Evolutionary conservation across 345 rosid genomes (phyloP), one percentile per base, ranked within the genome.

Genomic region (Bruguiera sexangula): DNA sequence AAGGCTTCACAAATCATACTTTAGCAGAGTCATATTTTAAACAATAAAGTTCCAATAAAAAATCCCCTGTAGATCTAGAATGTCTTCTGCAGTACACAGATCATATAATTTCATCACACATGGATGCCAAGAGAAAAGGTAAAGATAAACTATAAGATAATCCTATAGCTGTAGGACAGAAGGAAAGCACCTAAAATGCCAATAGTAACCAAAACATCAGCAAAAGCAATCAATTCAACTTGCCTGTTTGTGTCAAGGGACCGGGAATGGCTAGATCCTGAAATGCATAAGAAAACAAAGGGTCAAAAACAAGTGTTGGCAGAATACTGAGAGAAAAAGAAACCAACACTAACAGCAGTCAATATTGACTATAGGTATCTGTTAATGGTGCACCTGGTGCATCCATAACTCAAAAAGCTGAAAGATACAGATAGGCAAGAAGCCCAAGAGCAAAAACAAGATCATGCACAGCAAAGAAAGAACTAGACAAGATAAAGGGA

Each of bases 211-310:
- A 30, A 34, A 27, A 57, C 15, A 31, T 10, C 39, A 43, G 8
- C 6, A 67, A 57, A 43, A 30, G 58, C 27, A 63, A 26, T 59
- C 37, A 2, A 53, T 55, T 69, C 34, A 65, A 73, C 53, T 76
- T 81, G 90, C 99, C 85, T 82, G 75, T 66, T 82, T 61, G 71
- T 85, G 63, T 87, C 92, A 73, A 77, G 75, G 29, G 89, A 77
- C 78, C 82, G 85, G 56, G 81, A 72, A 75, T 81, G 82, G 79
- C 91, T 89, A 67, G 77, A 81, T 75, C 91, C 99, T 95, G 89
- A 84, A 83, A 62, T 19, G 16, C 55, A 71, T 2, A 48, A 43
- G 20, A 37, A 55, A 24, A 30, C 31, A 18, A 61, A 26, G 3
- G 24, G 9, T 32, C 55, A 36, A 53, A 54, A 39, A 53, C 30